Base-by-base conservation (phyloP, 2,329 filamentous ascomycete species). In the Cadophora sp. region DNA sequence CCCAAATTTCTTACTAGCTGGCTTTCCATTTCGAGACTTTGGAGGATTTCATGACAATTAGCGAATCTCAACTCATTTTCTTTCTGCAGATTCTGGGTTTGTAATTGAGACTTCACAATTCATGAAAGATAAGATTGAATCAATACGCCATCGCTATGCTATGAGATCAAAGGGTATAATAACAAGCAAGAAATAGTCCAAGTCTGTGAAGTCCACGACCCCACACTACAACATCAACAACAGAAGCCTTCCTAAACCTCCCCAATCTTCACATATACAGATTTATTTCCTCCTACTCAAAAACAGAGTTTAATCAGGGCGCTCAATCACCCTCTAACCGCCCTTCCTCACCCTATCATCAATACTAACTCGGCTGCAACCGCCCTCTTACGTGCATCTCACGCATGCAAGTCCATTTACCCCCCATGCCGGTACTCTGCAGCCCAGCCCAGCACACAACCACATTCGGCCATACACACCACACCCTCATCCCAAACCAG, bases 361-460 rank as follows among this genome's bases (percentile, higher is more conserved):
- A 47, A 58, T 9, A 27, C 20, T 5, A 24, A 27, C 55, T 24
- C 55, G 55, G 55, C 55, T 58, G 20, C 18, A 43, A 11, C 55
- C 55, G 55, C 33, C 33, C 33, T 22, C 33, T 7, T 4, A 16
- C 5, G 22, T 58, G 20, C 36, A 58, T 43, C 4, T 27, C 20
- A 11, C 13, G 14, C 14, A 43, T 41, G n/a, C 36, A 58, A n/a
- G 50, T 53, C 33, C 36, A 24, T 58, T 39, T 24, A 56, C 33
- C 36, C 55, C 55, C 43, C 36, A 58, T 58, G 55, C 55, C 11
- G 53, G 55, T 11, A 43, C 33, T 56, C 55, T 41, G 36, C 36
- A 48, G 45, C n/a, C n/a, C 36, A 48, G 45, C 36, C 4, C 2
- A 39, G 9, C n/a, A 33, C 51, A 55, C 30, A 22, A 22, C 53